phyloP scores from a whole-genome alignment of 305 asterid genomes.

The Fraxinus sp. region DNA sequence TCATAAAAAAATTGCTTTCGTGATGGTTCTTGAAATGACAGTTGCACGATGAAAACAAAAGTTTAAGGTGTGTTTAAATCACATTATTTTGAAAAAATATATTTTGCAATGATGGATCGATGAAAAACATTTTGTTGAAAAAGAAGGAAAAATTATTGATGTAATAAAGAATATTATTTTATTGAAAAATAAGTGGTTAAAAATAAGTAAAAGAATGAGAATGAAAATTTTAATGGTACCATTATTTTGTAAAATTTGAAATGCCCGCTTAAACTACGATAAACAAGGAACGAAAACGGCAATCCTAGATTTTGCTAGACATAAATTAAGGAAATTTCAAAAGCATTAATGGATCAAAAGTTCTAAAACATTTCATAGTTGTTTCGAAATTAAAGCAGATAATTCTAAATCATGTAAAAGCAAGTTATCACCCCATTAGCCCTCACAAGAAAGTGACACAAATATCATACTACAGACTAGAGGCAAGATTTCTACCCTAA shows the following conservation, averaged over 20 bases:
- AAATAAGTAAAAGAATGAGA: no score
- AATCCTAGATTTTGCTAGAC: background rate
- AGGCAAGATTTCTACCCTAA: background rate
- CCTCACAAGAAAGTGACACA: constrained; percentile 1
- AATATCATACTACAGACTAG: background rate
- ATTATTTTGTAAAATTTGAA: no score
- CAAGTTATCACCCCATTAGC: background rate
- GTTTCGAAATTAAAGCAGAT: background rate
- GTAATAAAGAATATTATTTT: no score
- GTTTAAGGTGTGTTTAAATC: no score
- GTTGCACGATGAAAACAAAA: background rate
- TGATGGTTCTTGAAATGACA: background rate
- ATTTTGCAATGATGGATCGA: no score
- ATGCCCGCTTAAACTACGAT: no score
- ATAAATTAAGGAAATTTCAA: background rate
- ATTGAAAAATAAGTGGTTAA: no score
- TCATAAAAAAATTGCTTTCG: background rate
- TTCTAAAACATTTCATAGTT: background rate
- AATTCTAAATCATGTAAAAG: background rate
- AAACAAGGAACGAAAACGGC: background rate
- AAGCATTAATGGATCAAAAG: background rate
- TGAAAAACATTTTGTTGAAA: no score
- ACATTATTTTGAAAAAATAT: no score
- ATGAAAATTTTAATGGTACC: no score
- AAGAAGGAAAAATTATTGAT: no score